Conservation (phyloP, 73 alveolate species). For the Halteria grandinella region DNA sequence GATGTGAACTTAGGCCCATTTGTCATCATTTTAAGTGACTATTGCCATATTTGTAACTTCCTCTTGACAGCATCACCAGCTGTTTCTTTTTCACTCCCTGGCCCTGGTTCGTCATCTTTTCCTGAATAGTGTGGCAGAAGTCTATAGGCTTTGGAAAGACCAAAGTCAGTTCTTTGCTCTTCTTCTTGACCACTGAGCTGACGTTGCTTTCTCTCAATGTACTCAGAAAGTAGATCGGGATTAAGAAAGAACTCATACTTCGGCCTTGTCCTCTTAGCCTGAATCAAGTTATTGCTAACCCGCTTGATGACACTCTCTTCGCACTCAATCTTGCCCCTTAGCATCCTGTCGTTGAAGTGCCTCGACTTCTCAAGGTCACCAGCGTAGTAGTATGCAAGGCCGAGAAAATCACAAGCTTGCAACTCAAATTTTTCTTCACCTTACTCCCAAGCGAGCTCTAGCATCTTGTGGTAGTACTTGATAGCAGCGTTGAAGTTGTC, state of each 20-base stretch:
- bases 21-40: too few relatives aligned
- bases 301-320: slow-evolving; percentile 20
- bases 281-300: slow-evolving; percentile 2
- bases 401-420: slow-evolving; percentile 56
- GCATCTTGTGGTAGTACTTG: slow-evolving; percentile 45
- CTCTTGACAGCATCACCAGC: not conserved
- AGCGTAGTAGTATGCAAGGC: slow-evolving; percentile 38
- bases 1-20: slow-evolving; percentile 27
- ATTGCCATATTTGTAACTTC: too few relatives aligned
- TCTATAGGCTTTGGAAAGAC: slow-evolving; percentile 13
- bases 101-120: not conserved
- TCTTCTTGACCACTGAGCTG: slow-evolving; percentile 3
- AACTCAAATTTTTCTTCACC: slow-evolving; percentile 40
- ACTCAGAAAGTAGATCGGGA: slow-evolving; percentile 32
- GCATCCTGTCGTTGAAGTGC: slow-evolving; percentile 59
- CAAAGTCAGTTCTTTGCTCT: not conserved
- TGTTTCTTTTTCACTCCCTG: not conserved
- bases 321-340: slow-evolving; percentile 60
- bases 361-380: slow-evolving; percentile 68
- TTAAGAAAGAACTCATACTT: slow-evolving; percentile 27
- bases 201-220: slow-evolving; percentile 5
- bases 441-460: slow-evolving; percentile 58
- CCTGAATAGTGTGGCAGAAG: not conserved
- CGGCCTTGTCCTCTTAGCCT: slow-evolving; percentile 11
- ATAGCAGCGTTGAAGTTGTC: slow-evolving; percentile 50